A percentile compares a stretch with the other conserved stretches of the same genome.
These are phyloP conservation scores for Podaxis sp. DNA, from an alignment of 768 basidiomycete species.

Conservation along the genomic window DNA sequence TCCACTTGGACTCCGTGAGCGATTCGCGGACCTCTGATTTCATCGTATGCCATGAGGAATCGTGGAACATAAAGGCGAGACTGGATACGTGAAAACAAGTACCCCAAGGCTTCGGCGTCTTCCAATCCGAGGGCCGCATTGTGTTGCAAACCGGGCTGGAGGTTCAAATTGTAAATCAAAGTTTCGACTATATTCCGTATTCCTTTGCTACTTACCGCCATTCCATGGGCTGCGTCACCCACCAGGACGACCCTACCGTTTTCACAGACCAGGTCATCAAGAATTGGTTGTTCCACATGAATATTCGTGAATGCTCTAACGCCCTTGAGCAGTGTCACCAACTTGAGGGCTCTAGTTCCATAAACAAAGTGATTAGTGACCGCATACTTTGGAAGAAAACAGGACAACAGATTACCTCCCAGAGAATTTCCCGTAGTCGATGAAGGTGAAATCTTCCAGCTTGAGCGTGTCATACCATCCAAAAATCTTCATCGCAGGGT, in stretches of 20 bases:
- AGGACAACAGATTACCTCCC: conserved; percentile 27
- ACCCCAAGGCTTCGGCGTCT: conserved; percentile 60
- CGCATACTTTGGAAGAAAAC: not conserved
- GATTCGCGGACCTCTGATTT: conserved; percentile 54
- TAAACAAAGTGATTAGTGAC: not conserved
- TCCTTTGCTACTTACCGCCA: conserved; percentile 35
- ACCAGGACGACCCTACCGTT: conserved; percentile 48
- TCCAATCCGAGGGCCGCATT: conserved; percentile 54
- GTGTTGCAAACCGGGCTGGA: conserved; percentile 55
- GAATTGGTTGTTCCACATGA: conserved; percentile 28
- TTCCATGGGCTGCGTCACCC: conserved; percentile 64
- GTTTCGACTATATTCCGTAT: not conserved
- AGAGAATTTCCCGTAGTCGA: conserved; percentile 33
- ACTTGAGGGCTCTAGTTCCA: conserved; percentile 30
- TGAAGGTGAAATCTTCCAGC: conserved; percentile 32
- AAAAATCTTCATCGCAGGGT: conserved; percentile 2
- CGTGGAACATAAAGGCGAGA: conserved; percentile 46
- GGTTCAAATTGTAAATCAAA: not conserved
- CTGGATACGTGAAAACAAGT: conserved; percentile 55
- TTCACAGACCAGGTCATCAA: conserved; percentile 52
- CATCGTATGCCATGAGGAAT: conserved; percentile 56
- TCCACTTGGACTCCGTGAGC: conserved; percentile 38
- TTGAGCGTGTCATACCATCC: conserved; percentile 32
- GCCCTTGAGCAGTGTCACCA: conserved; percentile 29
- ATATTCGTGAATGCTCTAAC: conserved; percentile 26